A percentile compares a stretch with the other conserved stretches of the same genome.
These are phyloP conservation scores for Lipomyces oligophaga DNA, from an alignment of 805 yeast genomes.

Conservation along the genomic window DNA sequence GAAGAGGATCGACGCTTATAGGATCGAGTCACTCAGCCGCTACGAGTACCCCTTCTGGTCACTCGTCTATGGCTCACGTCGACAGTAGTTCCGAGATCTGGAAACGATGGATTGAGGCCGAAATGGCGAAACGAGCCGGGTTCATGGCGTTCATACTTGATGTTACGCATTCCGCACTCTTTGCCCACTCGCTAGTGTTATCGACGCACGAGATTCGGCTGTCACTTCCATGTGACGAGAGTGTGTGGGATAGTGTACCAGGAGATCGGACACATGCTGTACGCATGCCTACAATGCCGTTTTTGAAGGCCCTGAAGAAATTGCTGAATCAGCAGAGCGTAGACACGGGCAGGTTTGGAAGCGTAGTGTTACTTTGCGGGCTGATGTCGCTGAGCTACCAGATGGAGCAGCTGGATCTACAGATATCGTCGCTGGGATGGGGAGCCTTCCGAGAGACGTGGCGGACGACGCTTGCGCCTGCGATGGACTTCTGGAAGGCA, in stretches of 20 bases:
- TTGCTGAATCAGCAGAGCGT: constrained; percentile 52
- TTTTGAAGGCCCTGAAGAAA: constrained; percentile 57
- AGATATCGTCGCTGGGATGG: constrained; percentile 49
- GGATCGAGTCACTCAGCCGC: constrained; percentile 3
- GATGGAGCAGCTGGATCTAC: constrained; percentile 68
- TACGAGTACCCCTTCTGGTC: not conserved
- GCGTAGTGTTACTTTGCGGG: constrained; percentile 64
- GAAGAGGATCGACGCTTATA: constrained; percentile 43
- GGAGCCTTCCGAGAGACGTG: constrained; percentile 47
- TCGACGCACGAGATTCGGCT: constrained; percentile 60
- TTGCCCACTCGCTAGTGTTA: constrained; percentile 63
- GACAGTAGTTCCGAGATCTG: constrained; percentile 41
- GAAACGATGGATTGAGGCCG: constrained; percentile 74
- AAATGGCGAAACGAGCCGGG: constrained; percentile 71
- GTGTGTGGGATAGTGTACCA: constrained; percentile 48
- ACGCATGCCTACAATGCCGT: constrained; percentile 39
- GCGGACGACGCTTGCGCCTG: constrained; percentile 67
- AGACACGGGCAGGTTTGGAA: constrained; percentile 56
- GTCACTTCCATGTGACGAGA: constrained; percentile 61
- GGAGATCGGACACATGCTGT: constrained; percentile 28
- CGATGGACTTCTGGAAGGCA: constrained; percentile 63
- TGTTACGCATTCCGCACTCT: constrained; percentile 70
- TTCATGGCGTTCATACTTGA: constrained; percentile 80
- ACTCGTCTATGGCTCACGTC: not conserved
- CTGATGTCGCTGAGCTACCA: constrained; percentile 62